Percentiles rank a stretch among this genome's conserved stretches.
These are phyloP conservation scores for Capronia coronata DNA, from an alignment of 2,329 filamentous ascomycete species.

Conservation along the genomic window DNA sequence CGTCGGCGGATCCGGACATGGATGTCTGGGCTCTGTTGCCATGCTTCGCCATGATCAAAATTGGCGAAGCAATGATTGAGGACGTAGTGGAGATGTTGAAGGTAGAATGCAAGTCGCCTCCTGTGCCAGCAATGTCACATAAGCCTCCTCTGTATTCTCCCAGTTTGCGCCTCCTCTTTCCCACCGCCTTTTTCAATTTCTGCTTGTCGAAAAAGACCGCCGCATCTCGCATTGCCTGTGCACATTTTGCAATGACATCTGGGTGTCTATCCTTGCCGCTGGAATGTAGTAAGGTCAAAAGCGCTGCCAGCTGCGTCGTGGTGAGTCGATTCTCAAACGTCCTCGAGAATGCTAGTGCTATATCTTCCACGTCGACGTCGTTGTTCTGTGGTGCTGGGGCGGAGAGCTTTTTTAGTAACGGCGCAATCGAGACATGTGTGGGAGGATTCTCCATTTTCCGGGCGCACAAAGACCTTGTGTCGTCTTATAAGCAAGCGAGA, in stretches of 20 bases:
- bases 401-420: constrained; percentile 42
- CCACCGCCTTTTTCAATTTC: constrained; percentile 55
- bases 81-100: constrained; percentile 97
- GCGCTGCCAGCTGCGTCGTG: constrained; percentile 77
- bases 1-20: constrained; percentile 88
- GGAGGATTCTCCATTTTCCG: constrained; percentile 11
- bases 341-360: constrained; percentile 80
- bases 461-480: not conserved
- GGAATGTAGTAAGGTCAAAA: constrained; percentile 88
- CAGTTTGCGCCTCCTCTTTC: constrained; percentile 49
- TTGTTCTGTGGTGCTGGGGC: constrained; percentile 41
- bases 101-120: constrained; percentile 91
- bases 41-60: constrained; percentile 86
- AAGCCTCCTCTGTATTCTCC: constrained; percentile 76
- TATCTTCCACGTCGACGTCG: constrained; percentile 65
- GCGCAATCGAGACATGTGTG: constrained; percentile 40
- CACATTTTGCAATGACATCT: constrained; percentile 80
- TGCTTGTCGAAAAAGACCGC: constrained; percentile 64
- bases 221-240: constrained; percentile 73
- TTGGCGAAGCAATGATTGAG: constrained; percentile 80
- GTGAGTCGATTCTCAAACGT: constrained; percentile 88
- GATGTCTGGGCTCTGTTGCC: constrained; percentile 94
- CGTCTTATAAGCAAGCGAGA: not conserved
- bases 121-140: constrained; percentile 94
- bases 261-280: constrained; percentile 76